Base-by-base conservation (phyloP, 2,329 filamentous ascomycete species). In the Huntiella abstrusa region DNA sequence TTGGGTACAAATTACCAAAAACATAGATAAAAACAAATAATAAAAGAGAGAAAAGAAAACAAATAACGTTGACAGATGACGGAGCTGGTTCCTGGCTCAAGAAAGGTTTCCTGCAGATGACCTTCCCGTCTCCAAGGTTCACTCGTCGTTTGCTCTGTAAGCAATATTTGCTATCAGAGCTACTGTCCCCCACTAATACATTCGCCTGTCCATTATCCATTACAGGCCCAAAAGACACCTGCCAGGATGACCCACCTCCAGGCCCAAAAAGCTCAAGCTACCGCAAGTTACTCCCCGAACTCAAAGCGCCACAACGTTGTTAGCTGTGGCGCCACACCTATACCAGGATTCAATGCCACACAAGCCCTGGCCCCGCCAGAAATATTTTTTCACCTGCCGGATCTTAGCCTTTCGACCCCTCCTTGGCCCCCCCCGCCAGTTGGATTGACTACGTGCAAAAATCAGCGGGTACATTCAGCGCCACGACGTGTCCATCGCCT, bases 331-430 rank as follows among this genome's bases (percentile, higher is more conserved):
- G 32, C 22, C 36, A 12, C 15, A 19, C 35, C 19, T 45, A 40
- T 44, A 49, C 44, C 43, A 47, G 44, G 33, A 41, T 44, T 49
- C 45, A 22, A 41, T 49, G 37, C 48, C 45, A 50, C 48, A 50
- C 48, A 50, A 50, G 48, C 48, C 48, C 48, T 50, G 48, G 48
- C 48, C 48, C 48, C 48, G 48, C 48, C 48, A 45, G 47, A 50
- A 47, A 41, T 44, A 45, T 49, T 49, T 50, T 50, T 47, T 49
- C 41, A 42, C 43, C 15, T 41, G 33, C 34, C 35, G 42, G 42
- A 43, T 36, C 44, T 43, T 46, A 43, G 48, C 48, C 37, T 40
- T 47, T 47, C 35, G 48, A 50, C 48, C 48, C 48, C 48, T 50
- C 48, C 48, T 50, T 47, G 43, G 41, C 28, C 37, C 17, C 32